These are phyloP conservation scores for Verbascum thapsus DNA, from an alignment of 257 asterid species.

Conservation along the genomic window DNA sequence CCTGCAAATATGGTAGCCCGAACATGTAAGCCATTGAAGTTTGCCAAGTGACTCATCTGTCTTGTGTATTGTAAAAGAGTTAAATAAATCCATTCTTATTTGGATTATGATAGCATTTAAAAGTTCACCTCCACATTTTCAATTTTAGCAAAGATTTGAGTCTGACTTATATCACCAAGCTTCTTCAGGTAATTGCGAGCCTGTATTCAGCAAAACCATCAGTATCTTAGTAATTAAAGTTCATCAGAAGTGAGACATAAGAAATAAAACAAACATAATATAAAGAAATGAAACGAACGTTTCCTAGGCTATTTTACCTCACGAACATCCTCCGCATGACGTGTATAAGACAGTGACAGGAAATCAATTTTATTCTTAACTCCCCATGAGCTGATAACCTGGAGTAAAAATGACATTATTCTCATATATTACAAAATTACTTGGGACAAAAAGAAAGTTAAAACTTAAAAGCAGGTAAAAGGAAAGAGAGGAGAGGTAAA, in stretches of 20 bases:
- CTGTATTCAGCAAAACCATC: constrained; percentile 42
- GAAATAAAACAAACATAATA: no score
- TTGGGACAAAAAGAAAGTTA: not conserved
- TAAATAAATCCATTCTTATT: no score
- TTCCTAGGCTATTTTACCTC: constrained; percentile 44
- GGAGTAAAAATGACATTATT: constrained; percentile 22
- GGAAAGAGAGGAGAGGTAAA: not conserved
- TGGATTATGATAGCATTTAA: constrained; percentile 10
- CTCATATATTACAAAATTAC: no score
- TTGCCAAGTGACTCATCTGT: constrained; percentile 9
- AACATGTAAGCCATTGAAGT: constrained; percentile 16
- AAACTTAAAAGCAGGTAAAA: not conserved
- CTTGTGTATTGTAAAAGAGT: not conserved
- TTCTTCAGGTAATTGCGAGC: constrained; percentile 76
- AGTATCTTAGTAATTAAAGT: not conserved
- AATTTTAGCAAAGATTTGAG: constrained; percentile 90
- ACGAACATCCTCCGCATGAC: constrained; percentile 88
- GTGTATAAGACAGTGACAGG: constrained; percentile 77
- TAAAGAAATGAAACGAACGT: constrained; percentile 3
- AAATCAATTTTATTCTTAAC: constrained; percentile 76
- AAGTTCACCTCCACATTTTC: constrained; percentile 84
- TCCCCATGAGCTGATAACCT: constrained; percentile 92
- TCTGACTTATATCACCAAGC: constrained; percentile 83
- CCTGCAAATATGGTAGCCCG: constrained; percentile 44
- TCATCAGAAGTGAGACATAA: no score